Evolutionary conservation across 495 filamentous ascomycete genomes (phyloP).

Genomic region (Aspergillus haitiensis): DNA sequence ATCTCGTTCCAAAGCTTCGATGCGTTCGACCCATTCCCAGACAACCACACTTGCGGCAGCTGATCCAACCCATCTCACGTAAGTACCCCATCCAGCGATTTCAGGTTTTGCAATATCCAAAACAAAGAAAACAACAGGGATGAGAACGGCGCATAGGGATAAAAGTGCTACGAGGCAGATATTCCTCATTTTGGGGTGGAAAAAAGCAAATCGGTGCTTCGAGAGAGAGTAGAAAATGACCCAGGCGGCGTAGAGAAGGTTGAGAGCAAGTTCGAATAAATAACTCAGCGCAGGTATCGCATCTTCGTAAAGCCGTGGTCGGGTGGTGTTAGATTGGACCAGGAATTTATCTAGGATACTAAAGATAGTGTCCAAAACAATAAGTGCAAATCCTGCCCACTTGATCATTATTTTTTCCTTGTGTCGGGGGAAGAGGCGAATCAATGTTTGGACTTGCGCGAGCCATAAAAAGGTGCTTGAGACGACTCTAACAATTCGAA

Average conservation of each 20-base stretch:
- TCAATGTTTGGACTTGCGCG: conserved; percentile 93
- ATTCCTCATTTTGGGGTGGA: conserved; percentile 88
- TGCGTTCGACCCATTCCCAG: conserved; percentile 99
- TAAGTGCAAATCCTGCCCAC: conserved; percentile 93
- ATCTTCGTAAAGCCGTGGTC: conserved; percentile 74
- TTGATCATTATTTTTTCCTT: conserved; percentile 98
- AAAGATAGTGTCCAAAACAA: conserved; percentile 86
- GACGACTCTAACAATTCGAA: conserved; percentile 84
- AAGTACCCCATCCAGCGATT: conserved; percentile 94
- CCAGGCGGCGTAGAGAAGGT: conserved; percentile 90
- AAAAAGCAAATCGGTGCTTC: conserved; percentile 91
- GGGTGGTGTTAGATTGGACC: conserved; percentile 53
- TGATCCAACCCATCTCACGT: conserved; percentile 95
- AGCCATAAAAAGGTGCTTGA: conserved; percentile 96
- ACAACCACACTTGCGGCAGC: conserved; percentile 95
- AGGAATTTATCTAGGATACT: conserved; percentile 85
- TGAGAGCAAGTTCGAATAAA: conserved; percentile 85
- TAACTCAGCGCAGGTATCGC: conserved; percentile 93
- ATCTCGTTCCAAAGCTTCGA: conserved; percentile 91
- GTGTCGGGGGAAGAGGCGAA: conserved; percentile 91
- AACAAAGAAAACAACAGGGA: conserved; percentile 94
- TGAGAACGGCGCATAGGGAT: conserved; percentile 75
- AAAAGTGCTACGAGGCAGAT: conserved; percentile 82
- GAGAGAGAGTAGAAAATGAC: conserved; percentile 93
- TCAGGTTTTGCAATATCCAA: conserved; percentile 85